phyloP scores from a whole-genome alignment of 192 early-diverging fungal species.

The Helicostylum pulchrum region DNA sequence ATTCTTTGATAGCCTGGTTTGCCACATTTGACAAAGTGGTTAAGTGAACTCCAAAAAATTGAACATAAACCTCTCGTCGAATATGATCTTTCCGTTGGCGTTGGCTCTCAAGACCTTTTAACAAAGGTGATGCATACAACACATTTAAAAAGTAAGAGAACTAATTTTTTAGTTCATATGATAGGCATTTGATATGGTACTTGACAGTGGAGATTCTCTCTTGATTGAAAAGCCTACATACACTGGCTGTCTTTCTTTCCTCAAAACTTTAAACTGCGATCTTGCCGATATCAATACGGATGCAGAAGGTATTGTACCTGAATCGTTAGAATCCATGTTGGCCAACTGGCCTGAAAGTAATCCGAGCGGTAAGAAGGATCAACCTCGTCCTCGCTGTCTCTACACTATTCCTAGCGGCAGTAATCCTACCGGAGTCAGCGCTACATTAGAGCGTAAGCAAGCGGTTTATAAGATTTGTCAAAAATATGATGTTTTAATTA shows the following conservation, averaged over 20 bases:
- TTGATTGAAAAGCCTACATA: conserved; percentile 54
- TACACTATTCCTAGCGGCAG: conserved; percentile 85
- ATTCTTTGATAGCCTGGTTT: conserved; percentile 41
- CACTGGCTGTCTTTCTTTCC: conserved; percentile 43
- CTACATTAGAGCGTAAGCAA: conserved; percentile 71
- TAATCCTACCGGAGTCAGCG: conserved; percentile 88
- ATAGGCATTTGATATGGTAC: conserved; percentile 50
- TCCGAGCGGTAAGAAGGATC: conserved; percentile 17
- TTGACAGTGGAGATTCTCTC: conserved; percentile 44
- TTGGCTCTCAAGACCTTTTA: conserved; percentile 54
- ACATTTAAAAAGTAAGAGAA: not conserved
- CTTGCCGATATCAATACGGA: conserved; percentile 46
- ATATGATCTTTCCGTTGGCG: conserved; percentile 44
- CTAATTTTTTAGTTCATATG: not conserved
- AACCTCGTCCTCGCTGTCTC: conserved; percentile 46
- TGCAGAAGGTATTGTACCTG: conserved; percentile 59
- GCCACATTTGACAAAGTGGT: conserved; percentile 42
- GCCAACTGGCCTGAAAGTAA: conserved; percentile 36
- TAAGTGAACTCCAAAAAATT: conserved; percentile 42
- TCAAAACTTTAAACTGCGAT: conserved; percentile 44
- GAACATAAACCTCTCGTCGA: conserved; percentile 45
- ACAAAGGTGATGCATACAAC: conserved; percentile 33
- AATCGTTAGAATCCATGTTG: conserved; percentile 48
- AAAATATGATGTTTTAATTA: conserved; percentile 76
- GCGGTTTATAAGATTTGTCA: conserved; percentile 74